Conservation (phyloP, 176 grass and related monocot genomes). For the Olyra latifolia region DNA sequence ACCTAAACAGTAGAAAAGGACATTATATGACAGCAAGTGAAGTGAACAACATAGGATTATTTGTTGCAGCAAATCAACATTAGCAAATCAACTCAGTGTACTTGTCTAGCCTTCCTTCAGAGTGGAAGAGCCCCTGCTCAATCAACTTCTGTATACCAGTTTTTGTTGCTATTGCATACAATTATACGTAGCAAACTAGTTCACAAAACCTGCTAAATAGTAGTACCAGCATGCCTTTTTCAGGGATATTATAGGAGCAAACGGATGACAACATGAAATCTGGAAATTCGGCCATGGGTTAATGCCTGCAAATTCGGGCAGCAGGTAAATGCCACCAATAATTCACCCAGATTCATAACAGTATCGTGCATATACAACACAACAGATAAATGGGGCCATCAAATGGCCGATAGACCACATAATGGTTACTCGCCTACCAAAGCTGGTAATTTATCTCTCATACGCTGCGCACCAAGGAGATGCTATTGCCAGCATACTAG, state of each 20-base stretch:
- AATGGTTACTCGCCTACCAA: too few relatives aligned
- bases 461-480: too few relatives aligned
- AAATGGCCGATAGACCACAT: too few relatives aligned
- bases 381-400: too few relatives aligned
- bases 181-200: not conserved
- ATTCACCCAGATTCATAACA: conserved; percentile 20
- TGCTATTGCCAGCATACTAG: too few relatives aligned
- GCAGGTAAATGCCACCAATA: not conserved
- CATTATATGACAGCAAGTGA: too few relatives aligned
- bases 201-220: not conserved
- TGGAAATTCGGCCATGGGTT: not conserved
- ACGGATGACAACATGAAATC: not conserved
- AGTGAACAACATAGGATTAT: too few relatives aligned
- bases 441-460: too few relatives aligned
- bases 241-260: not conserved
- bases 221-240: not conserved
- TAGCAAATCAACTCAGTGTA: too few relatives aligned
- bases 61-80: too few relatives aligned
- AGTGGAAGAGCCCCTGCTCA: not conserved
- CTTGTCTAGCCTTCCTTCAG: not conserved
- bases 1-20: too few relatives aligned
- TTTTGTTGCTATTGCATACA: not conserved
- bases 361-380: not conserved
- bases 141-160: not conserved
- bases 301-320: not conserved